These are phyloP conservation scores for Akebia trifoliata DNA, from an alignment of 164 flowering plant genomes.

Conservation along the genomic window DNA sequence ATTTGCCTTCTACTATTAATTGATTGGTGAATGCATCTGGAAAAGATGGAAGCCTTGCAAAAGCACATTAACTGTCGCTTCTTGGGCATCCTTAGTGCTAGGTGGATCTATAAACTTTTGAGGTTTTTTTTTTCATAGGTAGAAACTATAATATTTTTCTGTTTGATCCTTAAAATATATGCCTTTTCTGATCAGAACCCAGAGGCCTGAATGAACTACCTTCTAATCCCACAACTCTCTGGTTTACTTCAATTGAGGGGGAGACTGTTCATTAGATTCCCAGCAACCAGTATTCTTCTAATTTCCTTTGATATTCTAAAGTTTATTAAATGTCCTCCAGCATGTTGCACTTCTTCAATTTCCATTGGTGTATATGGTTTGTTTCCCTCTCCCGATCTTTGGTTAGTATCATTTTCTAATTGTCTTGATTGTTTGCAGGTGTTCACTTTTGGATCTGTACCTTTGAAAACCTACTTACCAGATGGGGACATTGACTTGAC, in stretches of 20 bases:
- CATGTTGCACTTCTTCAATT: not conserved
- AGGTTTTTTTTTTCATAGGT: not conserved
- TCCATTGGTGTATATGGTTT: not conserved
- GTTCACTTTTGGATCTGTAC: constrained; percentile 92
- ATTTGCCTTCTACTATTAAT: not conserved
- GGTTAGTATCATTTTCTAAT: not conserved
- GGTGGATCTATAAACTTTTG: not conserved
- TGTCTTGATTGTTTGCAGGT: constrained; percentile 44
- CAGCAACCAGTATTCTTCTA: not conserved
- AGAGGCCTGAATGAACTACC: not conserved
- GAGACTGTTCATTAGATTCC: not conserved
- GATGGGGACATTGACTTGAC: constrained; percentile 98
- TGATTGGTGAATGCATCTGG: not conserved
- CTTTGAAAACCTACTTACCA: constrained; percentile 92
- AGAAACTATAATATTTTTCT: too few species aligned
- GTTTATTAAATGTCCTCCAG: not conserved
- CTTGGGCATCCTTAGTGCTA: not conserved
- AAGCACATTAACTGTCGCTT: not conserved
- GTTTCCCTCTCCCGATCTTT: not conserved
- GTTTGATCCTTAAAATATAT: not conserved
- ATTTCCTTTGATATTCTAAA: not conserved
- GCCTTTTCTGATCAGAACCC: not conserved
- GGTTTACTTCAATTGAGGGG: not conserved
- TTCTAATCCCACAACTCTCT: not conserved
- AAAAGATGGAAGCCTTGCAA: not conserved